Base-by-base conservation (phyloP, 179 eudicot species). In the Carnegiea gigantea region DNA sequence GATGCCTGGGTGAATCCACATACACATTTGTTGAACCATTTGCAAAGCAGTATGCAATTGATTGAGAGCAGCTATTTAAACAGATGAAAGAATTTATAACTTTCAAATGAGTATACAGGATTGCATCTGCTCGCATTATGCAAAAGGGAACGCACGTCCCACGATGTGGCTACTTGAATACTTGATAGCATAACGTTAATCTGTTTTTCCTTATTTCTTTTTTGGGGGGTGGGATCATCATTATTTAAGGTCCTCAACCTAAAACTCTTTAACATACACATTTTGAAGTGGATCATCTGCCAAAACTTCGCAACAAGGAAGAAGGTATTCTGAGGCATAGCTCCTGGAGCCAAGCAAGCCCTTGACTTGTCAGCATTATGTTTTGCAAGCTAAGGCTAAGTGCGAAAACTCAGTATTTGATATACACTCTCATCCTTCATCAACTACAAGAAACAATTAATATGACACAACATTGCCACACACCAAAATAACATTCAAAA, bases 401-500 rank as follows among this genome's bases (percentile, higher is more conserved):
- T 57, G 12, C 6, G 12, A 21, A 21, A 43, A 1, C 6, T 73
- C 54, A 44, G 76, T 71, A 73, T 9, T 73, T 43, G 13, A 21
- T 30, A 73, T 46, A 44, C 26, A 38, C 23, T 26, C 23, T n/a
- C 15, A 17, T 5, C 11, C 18, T 71, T 17, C 46, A 43, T 53
- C 62, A 73, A 36, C 70, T 12, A 46, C 26, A 36, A 67, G 15
- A 30, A 76, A 70, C 23, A 43, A 60, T 53, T 70, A 53, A 36
- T 6, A 15, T 28, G 59, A 44, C 36, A 76, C 24, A 7, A 18
- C 17, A 53, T 20, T 1, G 59, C 49, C 18, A 43, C 40, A 67
- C 53, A 51, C 28, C 73, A 48, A 77, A 3, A 36, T 43, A 59
- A 78, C 76, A 81, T 67, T 62, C 53, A 79, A 85, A 5, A 65